Conservation (phyloP, 2,329 filamentous ascomycete genomes). For the Fragosphaeria purpurea region DNA sequence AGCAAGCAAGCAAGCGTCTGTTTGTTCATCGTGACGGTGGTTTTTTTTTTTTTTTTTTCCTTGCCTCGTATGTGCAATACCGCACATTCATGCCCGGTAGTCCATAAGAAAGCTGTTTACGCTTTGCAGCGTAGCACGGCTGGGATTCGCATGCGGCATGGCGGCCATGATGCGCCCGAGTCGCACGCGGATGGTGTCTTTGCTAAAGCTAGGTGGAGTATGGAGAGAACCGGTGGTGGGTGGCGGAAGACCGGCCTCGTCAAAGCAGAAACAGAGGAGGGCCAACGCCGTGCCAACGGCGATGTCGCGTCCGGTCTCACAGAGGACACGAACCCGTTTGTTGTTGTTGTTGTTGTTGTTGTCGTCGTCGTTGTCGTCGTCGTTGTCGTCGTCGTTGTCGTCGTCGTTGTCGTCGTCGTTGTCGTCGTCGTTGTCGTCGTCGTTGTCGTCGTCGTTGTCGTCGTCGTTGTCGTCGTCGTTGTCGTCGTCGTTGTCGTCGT, state of each 20-base stretch:
- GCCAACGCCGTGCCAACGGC: slow-evolving; percentile 70
- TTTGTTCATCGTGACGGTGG: no score
- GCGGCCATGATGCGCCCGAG: slow-evolving; percentile 75
- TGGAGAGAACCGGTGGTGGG: slow-evolving; percentile 8
- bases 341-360: not conserved
- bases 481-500: not conserved
- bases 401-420: not conserved
- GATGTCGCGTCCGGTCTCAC: slow-evolving; percentile 69
- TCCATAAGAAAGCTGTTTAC: slow-evolving; percentile 85
- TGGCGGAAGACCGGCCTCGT: slow-evolving; percentile 31
- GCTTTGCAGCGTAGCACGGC: slow-evolving; percentile 74
- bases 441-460: not conserved
- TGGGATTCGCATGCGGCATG: slow-evolving; percentile 73
- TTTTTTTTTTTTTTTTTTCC: no score
- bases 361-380: not conserved
- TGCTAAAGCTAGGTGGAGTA: slow-evolving; percentile 42
- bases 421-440: not conserved
- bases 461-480: not conserved
- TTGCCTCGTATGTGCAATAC: no score
- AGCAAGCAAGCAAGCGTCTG: no score
- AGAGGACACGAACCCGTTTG: slow-evolving; percentile 49
- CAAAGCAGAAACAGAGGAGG: slow-evolving; percentile 62
- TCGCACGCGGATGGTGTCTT: slow-evolving; percentile 64
- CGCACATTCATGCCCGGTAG: slow-evolving; percentile 19
- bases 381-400: not conserved